These are phyloP conservation scores for Beauveria asiatica DNA, from an alignment of 2,329 filamentous ascomycete species.

Conservation along the genomic window DNA sequence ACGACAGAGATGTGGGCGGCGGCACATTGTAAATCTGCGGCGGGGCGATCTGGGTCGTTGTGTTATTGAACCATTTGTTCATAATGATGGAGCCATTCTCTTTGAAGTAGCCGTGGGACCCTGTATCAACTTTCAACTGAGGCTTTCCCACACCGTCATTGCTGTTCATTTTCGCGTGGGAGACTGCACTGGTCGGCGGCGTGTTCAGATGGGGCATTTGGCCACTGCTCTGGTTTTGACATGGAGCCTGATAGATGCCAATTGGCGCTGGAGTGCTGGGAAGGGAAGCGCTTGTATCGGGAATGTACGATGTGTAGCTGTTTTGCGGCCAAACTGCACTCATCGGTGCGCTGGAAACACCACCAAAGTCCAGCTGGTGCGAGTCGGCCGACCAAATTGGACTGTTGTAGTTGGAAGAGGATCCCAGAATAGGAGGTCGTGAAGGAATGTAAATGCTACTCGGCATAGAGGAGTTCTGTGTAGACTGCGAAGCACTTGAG, in stretches of 20 bases:
- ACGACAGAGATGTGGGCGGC: background rate
- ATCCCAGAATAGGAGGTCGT: background rate
- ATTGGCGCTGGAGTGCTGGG: background rate
- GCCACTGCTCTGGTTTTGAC: background rate
- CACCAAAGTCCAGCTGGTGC: background rate
- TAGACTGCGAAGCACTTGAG: background rate
- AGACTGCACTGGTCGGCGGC: background rate
- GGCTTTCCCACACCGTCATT: background rate
- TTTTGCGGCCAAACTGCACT: background rate
- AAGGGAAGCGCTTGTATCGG: background rate
- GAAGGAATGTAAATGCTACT: background rate
- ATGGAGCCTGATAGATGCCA: background rate
- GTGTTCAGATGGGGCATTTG: slow-evolving; percentile 8
- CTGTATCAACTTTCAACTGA: background rate
- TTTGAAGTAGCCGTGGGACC: slow-evolving; percentile 6
- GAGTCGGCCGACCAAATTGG: background rate
- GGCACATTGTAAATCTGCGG: slow-evolving; percentile 9
- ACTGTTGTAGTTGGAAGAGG: background rate
- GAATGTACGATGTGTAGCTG: background rate
- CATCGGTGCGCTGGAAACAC: background rate
- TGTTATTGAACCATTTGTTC: slow-evolving; percentile 6
- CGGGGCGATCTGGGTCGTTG: background rate
- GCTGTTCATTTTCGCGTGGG: background rate
- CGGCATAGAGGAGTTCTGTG: background rate
- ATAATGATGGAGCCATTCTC: slow-evolving; percentile 1